A percentile compares a stretch with the other conserved stretches of the same genome.
Conservation (phyloP, 2,329 filamentous ascomycete genomes). For the Phyllosticta ampelicida region DNA sequence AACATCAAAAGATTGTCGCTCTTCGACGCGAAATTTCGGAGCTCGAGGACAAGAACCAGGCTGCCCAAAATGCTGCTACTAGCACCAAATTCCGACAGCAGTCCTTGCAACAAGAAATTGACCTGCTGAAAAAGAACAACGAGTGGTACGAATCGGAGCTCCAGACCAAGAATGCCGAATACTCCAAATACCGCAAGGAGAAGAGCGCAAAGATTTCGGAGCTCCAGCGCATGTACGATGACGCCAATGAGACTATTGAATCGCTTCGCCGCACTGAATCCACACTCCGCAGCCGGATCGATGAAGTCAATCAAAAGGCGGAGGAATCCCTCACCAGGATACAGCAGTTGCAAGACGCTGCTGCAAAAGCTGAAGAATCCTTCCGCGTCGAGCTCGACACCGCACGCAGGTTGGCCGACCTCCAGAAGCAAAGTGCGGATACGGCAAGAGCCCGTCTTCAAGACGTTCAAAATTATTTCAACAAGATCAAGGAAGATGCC, state of each 20-base stretch:
- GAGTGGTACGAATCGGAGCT: constrained; percentile 91
- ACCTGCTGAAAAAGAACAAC: constrained; percentile 76
- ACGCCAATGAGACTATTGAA: constrained; percentile 66
- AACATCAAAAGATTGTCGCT: constrained; percentile 79
- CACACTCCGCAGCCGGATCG: constrained; percentile 67
- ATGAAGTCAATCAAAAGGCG: constrained; percentile 74
- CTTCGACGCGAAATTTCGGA: constrained; percentile 71
- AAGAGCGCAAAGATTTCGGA: constrained; percentile 84
- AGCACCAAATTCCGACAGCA: constrained; percentile 86
- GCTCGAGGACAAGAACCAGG: constrained; percentile 75
- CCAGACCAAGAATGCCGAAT: constrained; percentile 78
- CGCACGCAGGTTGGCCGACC: constrained; percentile 67
- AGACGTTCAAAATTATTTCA: constrained; percentile 54
- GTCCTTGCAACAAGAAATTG: constrained; percentile 78
- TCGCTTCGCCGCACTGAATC: constrained; percentile 69
- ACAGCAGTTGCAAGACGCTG: constrained; percentile 75
- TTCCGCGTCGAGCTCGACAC: constrained; percentile 81
- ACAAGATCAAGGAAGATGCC: constrained; percentile 56
- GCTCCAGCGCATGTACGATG: constrained; percentile 79
- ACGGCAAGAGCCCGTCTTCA: constrained; percentile 60
- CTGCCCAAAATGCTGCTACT: constrained; percentile 66
- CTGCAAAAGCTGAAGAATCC: constrained; percentile 70
- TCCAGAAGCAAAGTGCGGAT: constrained; percentile 65
- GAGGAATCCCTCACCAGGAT: constrained; percentile 74
- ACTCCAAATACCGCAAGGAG: constrained; percentile 85